Evolutionary conservation across 371 early-diverging fungal genomes (phyloP).

Genomic region (Mortierella sp.): DNA sequence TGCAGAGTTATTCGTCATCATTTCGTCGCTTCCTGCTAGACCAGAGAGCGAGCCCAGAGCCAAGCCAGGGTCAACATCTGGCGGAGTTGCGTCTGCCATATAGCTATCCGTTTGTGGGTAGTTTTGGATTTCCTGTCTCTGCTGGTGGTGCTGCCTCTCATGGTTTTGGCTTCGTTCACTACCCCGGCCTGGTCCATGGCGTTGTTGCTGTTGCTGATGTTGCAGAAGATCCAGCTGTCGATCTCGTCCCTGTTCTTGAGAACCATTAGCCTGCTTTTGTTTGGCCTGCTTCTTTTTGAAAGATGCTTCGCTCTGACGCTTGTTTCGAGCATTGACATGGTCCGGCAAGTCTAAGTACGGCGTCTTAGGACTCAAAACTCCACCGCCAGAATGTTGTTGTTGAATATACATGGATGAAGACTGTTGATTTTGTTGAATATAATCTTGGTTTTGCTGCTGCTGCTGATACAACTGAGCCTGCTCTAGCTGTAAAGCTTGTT

Average conservation of each 20-base stretch:
- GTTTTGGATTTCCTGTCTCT: constrained; percentile 29
- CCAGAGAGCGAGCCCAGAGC: constrained; percentile 11
- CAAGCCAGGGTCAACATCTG: constrained; percentile 7
- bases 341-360: constrained; percentile 8
- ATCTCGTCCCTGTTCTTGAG: constrained; percentile 17
- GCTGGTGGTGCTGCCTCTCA: constrained; percentile 23
- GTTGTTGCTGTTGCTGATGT: constrained; percentile 22
- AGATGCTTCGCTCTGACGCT: constrained; percentile 15
- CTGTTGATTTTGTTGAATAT: constrained; percentile 24
- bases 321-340: constrained; percentile 8
- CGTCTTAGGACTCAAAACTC: constrained; percentile 5
- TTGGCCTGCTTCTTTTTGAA: constrained; percentile 18
- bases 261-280: constrained; percentile 8
- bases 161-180: background rate
- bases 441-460: constrained; percentile 56
- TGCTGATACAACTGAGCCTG: constrained; percentile 46
- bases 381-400: background rate
- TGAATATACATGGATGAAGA: background rate
- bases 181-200: background rate
- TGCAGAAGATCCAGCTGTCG: background rate
- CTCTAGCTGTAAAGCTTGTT: constrained; percentile 58
- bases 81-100: constrained; percentile 27
- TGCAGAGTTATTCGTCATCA: constrained; percentile 31
- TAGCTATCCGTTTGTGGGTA: constrained; percentile 15
- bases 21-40: constrained; percentile 22